Evolutionary conservation across 2,329 filamentous ascomycete species (phyloP), one percentile per base, ranked within the genome.

Genomic region (Xylariaceae sp.): DNA sequence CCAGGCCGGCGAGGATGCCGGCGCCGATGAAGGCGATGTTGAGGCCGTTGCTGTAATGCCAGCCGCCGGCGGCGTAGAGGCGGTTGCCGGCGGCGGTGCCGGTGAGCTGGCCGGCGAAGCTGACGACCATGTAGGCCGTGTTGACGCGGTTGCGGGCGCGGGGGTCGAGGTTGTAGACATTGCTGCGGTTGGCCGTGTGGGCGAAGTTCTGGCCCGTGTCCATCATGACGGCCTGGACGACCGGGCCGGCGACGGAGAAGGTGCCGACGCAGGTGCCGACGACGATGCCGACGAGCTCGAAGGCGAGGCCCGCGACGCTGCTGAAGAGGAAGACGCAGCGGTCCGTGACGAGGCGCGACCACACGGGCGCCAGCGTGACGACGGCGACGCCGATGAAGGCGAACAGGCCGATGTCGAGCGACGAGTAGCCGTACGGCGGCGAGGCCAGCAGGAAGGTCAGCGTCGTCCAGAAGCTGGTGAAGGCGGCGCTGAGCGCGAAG

Each of bases 101-200:
- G 2, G 78, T 79, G 29, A 92, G 46, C 19, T 92, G 85, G 0
- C 85, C 85, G 18, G 72, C 76, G 49, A 90, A 90, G 0, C 75
- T 77, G 6, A 71, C 68, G 0, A 88, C 69, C 85, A 90, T 92
- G 50, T 87, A 92, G 1, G 79, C 82, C 0, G 84, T 88, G 52
- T 92, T 92, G 16, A 90, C 72, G 3, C 85, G 61, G 57, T 88
- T 92, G 4, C 82, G 62, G 0, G 79, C 78, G 39, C 75, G 78
- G 0, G 83, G 77, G 33, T 82, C 80, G 15, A 90, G 76, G 2
- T 64, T 60, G 46, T 85, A 89, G 14, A 92, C 83, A 4, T 75
- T 69, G 1, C 70, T 68, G 0, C 85, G 64, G 47, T 89, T 88
- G 2, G 81, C 80, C 19, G 87, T 82, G 53, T 88, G 82, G 1